Percentiles rank a stretch among this genome's conserved stretches.
These are phyloP conservation scores for Lolium rigidum DNA, from an alignment of 176 grass and related monocot species.

Conservation along the genomic window DNA sequence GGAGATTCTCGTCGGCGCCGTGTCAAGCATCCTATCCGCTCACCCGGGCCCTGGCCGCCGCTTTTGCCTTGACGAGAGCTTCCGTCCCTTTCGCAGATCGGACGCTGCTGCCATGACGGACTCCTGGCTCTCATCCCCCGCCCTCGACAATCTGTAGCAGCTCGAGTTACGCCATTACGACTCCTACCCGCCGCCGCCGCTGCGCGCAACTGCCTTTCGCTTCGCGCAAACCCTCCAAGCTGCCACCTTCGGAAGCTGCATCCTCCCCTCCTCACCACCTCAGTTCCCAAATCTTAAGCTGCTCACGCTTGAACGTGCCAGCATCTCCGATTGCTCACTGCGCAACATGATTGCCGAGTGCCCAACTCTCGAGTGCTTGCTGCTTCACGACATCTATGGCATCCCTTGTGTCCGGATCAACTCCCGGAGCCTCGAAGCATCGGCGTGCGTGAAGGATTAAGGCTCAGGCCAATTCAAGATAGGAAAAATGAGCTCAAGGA, in stretches of 20 bases:
- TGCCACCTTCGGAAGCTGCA: background rate
- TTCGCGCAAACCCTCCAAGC: no score
- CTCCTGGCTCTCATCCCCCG: background rate
- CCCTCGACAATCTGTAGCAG: background rate
- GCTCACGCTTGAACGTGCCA: background rate
- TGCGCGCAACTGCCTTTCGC: no score
- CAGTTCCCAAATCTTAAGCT: conserved; percentile 3
- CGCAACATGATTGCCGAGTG: background rate
- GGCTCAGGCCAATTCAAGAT: background rate
- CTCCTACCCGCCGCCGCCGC: background rate
- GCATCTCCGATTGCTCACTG: background rate
- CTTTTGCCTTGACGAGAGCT: background rate
- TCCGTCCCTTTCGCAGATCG: background rate
- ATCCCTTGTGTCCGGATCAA: background rate
- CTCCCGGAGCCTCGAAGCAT: background rate
- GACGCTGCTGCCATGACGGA: background rate
- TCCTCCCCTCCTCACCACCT: background rate
- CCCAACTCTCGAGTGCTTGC: background rate
- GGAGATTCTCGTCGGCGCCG: background rate
- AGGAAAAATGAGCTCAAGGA: background rate
- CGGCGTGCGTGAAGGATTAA: background rate
- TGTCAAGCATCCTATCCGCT: background rate
- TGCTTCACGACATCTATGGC: background rate
- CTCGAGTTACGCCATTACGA: background rate
- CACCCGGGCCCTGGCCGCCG: background rate